Evolutionary conservation across 2,329 filamentous ascomycete genomes (phyloP), one percentile per base, ranked within the genome.

Genomic region (Fusarium paranaense): DNA sequence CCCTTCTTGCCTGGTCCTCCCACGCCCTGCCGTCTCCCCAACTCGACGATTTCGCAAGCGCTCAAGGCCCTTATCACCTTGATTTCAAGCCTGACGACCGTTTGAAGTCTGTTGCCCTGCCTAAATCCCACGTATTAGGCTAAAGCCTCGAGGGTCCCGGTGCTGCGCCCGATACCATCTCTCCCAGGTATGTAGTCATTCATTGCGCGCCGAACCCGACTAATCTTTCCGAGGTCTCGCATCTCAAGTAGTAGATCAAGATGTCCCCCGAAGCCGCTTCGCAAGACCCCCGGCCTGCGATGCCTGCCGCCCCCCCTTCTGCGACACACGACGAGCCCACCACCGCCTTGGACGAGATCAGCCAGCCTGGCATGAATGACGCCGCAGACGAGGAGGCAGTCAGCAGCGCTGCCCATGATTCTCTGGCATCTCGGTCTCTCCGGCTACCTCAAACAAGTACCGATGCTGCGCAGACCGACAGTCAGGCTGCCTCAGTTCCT

Each of bases 351-450:
- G 38, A 42, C 38, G 9, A 42, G 38, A 20, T 42, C 38, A 42
- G 5, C 3, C 38, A 42, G 5, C 11, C n/a, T 6, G 1, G 38
- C n/a, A 40, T 13, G n/a, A n/a, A 1, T 13, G n/a, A 42, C n/a
- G 6, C 9, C 2, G 1, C 18, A 40, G 4, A 8, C 9, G 4
- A n/a, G 5, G 37, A 0, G n/a, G 2, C n/a, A 10, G 8, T 5
- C 37, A 2, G n/a, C 37, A 2, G 10, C 7, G 10, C 18, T 40
- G 5, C 38, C 3, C n/a, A 6, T 20, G 38, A 22, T 22, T 22
- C 22, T 22, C 22, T 22, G 22, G 22, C 22, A 22, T 22, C 22
- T 22, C 22, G 22, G 22, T 22, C 22, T 22, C 22, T 22, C 22
- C 22, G 22, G 22, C 22, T 22, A 22, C 22, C 22, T 22, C 22